Evolutionary conservation across 176 grass and related monocot species (phyloP).

Genomic region (Ensete glaucum): DNA sequence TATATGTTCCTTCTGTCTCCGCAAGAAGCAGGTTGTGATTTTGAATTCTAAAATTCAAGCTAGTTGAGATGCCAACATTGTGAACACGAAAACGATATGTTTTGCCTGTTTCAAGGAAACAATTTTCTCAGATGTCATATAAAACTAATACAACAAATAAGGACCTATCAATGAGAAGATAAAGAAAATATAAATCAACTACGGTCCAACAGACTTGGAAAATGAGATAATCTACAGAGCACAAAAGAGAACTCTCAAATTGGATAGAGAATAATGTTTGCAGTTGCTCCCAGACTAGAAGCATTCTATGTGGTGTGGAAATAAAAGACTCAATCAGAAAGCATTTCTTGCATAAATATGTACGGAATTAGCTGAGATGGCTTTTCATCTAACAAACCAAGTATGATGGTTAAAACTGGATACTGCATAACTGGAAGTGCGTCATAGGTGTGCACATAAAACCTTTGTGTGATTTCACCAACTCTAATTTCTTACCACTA

Average conservation of each 20-base stretch:
- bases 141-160: not conserved
- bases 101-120: slow-evolving; percentile 41
- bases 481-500: too few species aligned
- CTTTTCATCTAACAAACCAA: too few species aligned
- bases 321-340: too few species aligned
- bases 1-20: slow-evolving; percentile 87
- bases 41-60: slow-evolving; percentile 89
- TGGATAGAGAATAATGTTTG: not conserved
- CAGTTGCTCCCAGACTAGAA: not conserved
- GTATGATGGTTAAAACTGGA: too few species aligned
- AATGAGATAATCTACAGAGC: not conserved
- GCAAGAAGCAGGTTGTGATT: slow-evolving; percentile 62
- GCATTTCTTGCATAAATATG: too few species aligned
- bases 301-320: too few species aligned
- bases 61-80: slow-evolving; percentile 77
- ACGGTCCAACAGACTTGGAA: not conserved
- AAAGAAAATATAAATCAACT: not conserved
- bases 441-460: too few species aligned
- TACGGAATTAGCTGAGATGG: too few species aligned
- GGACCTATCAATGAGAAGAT: not conserved
- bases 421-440: too few species aligned
- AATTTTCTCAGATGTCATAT: slow-evolving; percentile 6
- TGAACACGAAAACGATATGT: slow-evolving; percentile 77
- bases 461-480: too few species aligned
- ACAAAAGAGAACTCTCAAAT: not conserved